A percentile compares a stretch with the other conserved stretches of the same genome.
Evolutionary conservation across 2,329 filamentous ascomycete species (phyloP).

Genomic region (Cladosporium austrohemisphaericum): DNA sequence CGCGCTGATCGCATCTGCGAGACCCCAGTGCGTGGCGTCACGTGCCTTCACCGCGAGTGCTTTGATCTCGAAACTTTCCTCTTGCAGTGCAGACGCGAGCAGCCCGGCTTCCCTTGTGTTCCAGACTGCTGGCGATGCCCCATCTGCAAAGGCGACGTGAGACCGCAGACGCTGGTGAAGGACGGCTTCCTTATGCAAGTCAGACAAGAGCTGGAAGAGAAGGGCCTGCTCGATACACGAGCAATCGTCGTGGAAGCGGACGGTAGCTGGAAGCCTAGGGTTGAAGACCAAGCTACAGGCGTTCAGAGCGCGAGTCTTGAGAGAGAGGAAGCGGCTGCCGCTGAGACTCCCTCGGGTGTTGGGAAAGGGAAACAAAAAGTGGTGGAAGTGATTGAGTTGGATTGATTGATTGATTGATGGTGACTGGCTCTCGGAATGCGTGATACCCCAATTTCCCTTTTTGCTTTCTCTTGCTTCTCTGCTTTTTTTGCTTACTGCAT

Average conservation of each 20-base stretch:
- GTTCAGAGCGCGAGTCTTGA: conserved; percentile 28
- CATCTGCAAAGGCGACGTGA: conserved; percentile 71
- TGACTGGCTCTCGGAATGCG: too few relatives aligned
- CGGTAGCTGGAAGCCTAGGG: conserved; percentile 57
- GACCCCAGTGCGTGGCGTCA: conserved; percentile 65
- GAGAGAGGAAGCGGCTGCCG: conserved; percentile 20
- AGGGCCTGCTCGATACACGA: conserved; percentile 42
- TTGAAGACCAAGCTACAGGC: conserved; percentile 24
- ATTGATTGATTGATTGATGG: conserved; percentile 16
- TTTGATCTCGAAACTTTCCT: conserved; percentile 87
- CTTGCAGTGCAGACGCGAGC: conserved; percentile 52
- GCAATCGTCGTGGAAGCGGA: conserved; percentile 62
- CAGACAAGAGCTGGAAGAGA: conserved; percentile 44
- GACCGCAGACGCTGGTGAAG: conserved; percentile 66
- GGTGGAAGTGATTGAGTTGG: conserved; percentile 25
- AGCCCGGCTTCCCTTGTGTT: conserved; percentile 34
- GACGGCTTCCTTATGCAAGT: conserved; percentile 72
- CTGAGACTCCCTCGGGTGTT: background rate
- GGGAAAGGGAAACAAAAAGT: conserved; percentile 13
- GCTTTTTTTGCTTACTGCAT: too few relatives aligned
- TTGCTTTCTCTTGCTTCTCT: too few relatives aligned
- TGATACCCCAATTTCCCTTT: too few relatives aligned
- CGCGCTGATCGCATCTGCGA: conserved; percentile 54
- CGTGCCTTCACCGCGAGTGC: conserved; percentile 77
- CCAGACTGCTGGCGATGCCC: conserved; percentile 83